Conservation (phyloP, 371 early-diverging fungal species). For the Mucor saturninus region DNA sequence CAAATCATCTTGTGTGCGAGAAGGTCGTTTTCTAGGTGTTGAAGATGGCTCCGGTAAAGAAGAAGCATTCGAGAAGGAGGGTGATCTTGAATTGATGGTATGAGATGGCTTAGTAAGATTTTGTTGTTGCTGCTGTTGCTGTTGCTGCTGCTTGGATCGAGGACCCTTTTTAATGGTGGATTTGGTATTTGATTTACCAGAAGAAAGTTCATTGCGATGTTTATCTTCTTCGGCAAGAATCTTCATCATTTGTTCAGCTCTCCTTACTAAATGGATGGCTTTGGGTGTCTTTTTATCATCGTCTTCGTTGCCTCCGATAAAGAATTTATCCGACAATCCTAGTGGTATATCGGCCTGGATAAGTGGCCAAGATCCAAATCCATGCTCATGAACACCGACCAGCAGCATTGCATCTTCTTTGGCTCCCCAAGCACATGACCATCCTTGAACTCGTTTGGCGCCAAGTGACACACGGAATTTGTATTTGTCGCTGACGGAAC, state of each 20-base stretch:
- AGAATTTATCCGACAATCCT: slow-evolving; percentile 83
- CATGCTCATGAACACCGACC: slow-evolving; percentile 91
- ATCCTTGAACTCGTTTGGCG: slow-evolving; percentile 84
- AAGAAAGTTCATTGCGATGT: not conserved
- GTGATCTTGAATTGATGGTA: not conserved
- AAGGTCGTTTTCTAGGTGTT: slow-evolving; percentile 9
- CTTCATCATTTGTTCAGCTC: slow-evolving; percentile 92
- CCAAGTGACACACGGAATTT: slow-evolving; percentile 70
- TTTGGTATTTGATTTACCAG: not conserved
- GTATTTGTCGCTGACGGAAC: slow-evolving; percentile 26
- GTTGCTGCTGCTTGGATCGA: slow-evolving; percentile 19
- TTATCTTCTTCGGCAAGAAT: slow-evolving; percentile 65
- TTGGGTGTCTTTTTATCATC: slow-evolving; percentile 71
- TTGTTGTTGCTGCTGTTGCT: slow-evolving; percentile 15
- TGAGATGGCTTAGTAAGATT: not conserved
- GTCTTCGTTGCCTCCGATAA: slow-evolving; percentile 60
- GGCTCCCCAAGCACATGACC: slow-evolving; percentile 89
- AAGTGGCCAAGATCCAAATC: slow-evolving; percentile 91
- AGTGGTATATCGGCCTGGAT: slow-evolving; percentile 83
- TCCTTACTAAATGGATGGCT: slow-evolving; percentile 81
- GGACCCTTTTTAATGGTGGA: slow-evolving; percentile 6
- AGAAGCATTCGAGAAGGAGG: not conserved
- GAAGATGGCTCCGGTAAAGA: not conserved
- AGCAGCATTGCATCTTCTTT: slow-evolving; percentile 96
- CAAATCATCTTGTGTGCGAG: slow-evolving; percentile 1